These are phyloP conservation scores for Calonectria pseudoturangicola DNA, from an alignment of 2,329 filamentous ascomycete genomes.

Conservation along the genomic window DNA sequence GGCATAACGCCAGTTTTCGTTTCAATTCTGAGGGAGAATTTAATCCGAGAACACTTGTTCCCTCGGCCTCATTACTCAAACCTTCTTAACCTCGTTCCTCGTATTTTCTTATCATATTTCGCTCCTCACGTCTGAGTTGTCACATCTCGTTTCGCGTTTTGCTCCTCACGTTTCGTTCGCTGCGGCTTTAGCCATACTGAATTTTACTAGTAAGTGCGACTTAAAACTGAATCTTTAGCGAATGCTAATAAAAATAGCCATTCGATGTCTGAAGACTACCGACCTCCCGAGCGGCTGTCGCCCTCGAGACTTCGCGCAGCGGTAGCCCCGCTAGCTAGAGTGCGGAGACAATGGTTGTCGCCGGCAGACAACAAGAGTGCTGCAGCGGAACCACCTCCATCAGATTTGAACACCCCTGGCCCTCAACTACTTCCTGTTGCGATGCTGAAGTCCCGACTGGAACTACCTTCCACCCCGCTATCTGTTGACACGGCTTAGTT, in stretches of 20 bases:
- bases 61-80: background rate
- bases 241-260: background rate
- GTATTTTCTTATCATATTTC: background rate
- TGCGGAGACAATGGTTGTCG: background rate
- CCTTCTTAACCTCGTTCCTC: background rate
- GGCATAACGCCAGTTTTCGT: background rate
- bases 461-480: background rate
- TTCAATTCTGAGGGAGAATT: background rate
- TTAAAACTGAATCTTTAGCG: background rate
- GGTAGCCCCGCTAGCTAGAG: background rate
- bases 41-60: too few species aligned
- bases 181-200: too few species aligned
- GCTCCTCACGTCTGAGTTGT: too few species aligned
- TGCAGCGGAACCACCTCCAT: background rate
- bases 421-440: constrained; percentile 10
- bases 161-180: background rate
- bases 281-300: background rate
- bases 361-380: background rate
- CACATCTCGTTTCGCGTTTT: background rate
- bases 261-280: background rate
- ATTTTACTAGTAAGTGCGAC: background rate
- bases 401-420: background rate
- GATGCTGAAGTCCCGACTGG: constrained; percentile 4
- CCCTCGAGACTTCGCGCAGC: background rate
- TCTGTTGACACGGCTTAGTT: constrained; percentile 30